phyloP scores from a whole-genome alignment of 306 rosid genomes.

The Dryas drummondii region DNA sequence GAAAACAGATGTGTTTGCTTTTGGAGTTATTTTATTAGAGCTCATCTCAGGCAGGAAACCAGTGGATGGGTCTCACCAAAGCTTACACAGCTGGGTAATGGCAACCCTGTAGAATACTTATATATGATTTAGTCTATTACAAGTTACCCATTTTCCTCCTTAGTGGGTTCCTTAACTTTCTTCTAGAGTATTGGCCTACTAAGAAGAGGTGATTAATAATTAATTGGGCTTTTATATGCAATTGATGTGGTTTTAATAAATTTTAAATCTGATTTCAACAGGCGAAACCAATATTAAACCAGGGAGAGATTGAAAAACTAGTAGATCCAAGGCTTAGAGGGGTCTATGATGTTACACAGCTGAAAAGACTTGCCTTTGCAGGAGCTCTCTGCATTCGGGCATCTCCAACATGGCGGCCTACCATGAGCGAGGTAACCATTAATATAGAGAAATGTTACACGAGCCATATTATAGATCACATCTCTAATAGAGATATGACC shows the following conservation, averaged over 20 bases:
- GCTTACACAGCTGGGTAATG: constrained; percentile 87
- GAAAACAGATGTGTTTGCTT: constrained; percentile 98
- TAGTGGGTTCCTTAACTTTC: constrained; percentile 11
- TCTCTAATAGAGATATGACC: not conserved
- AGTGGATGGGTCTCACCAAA: constrained; percentile 86
- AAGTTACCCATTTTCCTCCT: constrained; percentile 1
- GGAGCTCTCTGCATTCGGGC: constrained; percentile 83
- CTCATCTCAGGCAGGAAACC: constrained; percentile 88
- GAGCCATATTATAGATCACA: not conserved
- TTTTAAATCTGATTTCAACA: constrained; percentile 27
- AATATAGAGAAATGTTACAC: not conserved
- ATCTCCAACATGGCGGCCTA: constrained; percentile 78
- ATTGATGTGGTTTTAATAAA: not conserved
- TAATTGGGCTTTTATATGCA: constrained; percentile 14
- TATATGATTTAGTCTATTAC: constrained; percentile 3
- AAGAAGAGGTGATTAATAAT: constrained; percentile 8
- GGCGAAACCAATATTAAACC: constrained; percentile 90
- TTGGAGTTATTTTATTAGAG: constrained; percentile 85
- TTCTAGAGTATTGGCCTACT: constrained; percentile 15
- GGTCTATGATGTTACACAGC: constrained; percentile 55
- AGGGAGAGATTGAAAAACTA: constrained; percentile 62
- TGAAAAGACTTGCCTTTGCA: constrained; percentile 66
- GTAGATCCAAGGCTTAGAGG: constrained; percentile 85
- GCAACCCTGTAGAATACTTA: not conserved
- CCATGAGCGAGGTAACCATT: constrained; percentile 70